phyloP scores from a whole-genome alignment of 225 moss, liverwort and hornwort genomes.

The Marchantia paleacea region DNA sequence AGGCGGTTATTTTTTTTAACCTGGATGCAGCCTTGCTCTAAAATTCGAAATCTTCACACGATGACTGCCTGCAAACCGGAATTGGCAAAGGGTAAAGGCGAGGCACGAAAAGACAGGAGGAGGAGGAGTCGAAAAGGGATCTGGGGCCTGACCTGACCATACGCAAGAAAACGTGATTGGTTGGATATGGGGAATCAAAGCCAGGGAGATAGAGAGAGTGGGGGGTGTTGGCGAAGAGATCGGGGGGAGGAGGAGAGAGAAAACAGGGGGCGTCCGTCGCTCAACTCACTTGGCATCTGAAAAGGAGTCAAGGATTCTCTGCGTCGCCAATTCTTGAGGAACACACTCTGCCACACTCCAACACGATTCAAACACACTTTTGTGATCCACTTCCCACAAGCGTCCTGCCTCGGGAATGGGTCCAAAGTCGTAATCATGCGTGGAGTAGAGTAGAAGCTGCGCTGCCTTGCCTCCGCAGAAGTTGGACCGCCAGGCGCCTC shows the following conservation, averaged over 20 bases:
- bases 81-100: too few species aligned
- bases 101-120: too few species aligned
- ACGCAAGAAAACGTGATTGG: background rate
- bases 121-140: background rate
- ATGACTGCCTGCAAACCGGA: too few species aligned
- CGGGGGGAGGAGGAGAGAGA: background rate
- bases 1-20: too few species aligned
- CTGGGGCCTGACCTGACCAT: background rate
- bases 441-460: slow-evolving; percentile 3
- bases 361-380: background rate
- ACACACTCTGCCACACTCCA: background rate
- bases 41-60: too few species aligned
- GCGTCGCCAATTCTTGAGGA: background rate
- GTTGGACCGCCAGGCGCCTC: slow-evolving; percentile 9
- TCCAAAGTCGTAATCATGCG: background rate
- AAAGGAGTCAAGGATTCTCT: background rate
- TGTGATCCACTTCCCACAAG: slow-evolving; percentile 1
- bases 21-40: too few species aligned
- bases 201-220: background rate
- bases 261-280: background rate
- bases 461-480: background rate
- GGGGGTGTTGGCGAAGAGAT: too few species aligned
- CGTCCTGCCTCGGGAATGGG: background rate
- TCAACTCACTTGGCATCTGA: background rate
- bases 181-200: background rate